These are phyloP conservation scores for Gymnopus androsaceus DNA, from an alignment of 1,284 basidiomycete genomes.

Conservation along the genomic window DNA sequence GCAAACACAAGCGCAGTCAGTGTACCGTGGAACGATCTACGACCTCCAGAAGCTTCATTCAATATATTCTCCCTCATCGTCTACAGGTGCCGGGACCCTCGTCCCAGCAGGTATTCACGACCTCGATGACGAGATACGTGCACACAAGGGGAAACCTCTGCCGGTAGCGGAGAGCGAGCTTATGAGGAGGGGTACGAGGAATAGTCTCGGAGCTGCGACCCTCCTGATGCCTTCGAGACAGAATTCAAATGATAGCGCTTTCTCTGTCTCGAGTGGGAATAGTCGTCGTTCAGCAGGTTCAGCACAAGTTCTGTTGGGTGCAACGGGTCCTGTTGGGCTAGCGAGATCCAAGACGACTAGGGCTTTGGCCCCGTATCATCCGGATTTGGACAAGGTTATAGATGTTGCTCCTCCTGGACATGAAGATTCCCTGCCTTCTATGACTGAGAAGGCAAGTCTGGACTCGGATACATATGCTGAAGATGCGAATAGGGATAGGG, in stretches of 20 bases:
- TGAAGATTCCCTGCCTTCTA: neutral
- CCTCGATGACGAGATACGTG: neutral
- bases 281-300: neutral
- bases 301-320: neutral
- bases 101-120: slow-evolving; percentile 2
- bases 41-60: too few relatives aligned
- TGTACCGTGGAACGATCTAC: slow-evolving; percentile 5
- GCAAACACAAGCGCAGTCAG: neutral
- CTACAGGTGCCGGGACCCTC: neutral
- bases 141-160: neutral
- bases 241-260: neutral
- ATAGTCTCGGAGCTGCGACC: neutral
- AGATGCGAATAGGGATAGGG: too few relatives aligned
- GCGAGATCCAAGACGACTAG: too few relatives aligned
- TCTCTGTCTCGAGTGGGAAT: neutral
- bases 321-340: slow-evolving; percentile 5
- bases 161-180: slow-evolving; percentile 7
- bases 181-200: slow-evolving; percentile 9
- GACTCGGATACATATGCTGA: neutral
- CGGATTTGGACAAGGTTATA: slow-evolving; percentile 2
- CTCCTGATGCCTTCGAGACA: neutral
- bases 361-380: neutral
- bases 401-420: neutral
- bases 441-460: neutral
- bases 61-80: too few relatives aligned